A percentile compares a stretch with the other conserved stretches of the same genome.
Evolutionary conservation across 768 basidiomycete species (phyloP).

Genomic region (Mycena rosella): DNA sequence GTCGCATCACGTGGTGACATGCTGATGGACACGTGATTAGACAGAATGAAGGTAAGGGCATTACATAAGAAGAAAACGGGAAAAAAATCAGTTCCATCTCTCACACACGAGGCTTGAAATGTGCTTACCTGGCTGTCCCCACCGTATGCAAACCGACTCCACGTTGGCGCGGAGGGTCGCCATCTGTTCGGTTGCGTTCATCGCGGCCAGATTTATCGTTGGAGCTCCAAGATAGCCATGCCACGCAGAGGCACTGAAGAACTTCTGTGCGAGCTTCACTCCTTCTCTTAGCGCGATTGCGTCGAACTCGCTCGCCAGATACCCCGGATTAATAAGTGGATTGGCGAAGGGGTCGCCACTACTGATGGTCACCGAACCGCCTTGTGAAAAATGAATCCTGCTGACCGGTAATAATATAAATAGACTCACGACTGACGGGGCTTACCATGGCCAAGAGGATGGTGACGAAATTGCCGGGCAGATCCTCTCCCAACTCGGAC

Average conservation of each 20-base stretch:
- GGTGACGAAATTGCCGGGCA: not conserved
- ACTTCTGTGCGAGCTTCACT: not conserved
- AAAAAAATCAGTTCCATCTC: too few relatives aligned
- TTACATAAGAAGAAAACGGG: too few relatives aligned
- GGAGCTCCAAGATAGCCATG: slow-evolving; percentile 8
- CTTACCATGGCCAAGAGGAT: slow-evolving; percentile 8
- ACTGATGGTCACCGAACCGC: slow-evolving; percentile 12
- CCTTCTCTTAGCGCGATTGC: slow-evolving; percentile 1
- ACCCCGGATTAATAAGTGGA: not conserved
- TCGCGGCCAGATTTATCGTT: not conserved
- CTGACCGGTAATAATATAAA: not conserved
- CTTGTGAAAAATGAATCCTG: not conserved
- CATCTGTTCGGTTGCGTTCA: not conserved
- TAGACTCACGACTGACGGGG: slow-evolving; percentile 16
- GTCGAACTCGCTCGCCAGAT: not conserved
- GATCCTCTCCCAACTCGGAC: not conserved
- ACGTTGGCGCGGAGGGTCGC: slow-evolving; percentile 1
- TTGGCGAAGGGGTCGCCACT: slow-evolving; percentile 10
- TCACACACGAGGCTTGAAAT: too few relatives aligned
- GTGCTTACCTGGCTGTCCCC: slow-evolving; percentile 7
- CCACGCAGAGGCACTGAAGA: slow-evolving; percentile 10
- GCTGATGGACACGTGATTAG: too few relatives aligned
- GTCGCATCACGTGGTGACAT: slow-evolving; percentile 4
- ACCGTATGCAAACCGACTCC: slow-evolving; percentile 8
- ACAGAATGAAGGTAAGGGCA: too few relatives aligned